phyloP scores from a whole-genome alignment of 2,329 filamentous ascomycete species.

The Colletotrichum aenigma region DNA sequence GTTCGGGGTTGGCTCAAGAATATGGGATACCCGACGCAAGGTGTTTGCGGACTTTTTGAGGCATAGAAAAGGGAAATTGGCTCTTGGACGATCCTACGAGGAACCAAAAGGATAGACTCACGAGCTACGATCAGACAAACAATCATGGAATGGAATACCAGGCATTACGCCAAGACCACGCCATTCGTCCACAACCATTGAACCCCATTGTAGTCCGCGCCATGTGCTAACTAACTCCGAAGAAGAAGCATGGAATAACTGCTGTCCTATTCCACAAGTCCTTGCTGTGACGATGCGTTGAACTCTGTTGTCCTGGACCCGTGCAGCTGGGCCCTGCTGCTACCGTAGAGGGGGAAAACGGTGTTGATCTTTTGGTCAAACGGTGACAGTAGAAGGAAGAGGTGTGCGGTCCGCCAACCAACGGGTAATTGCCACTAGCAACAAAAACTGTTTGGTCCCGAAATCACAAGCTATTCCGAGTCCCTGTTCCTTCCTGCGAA shows the following conservation, averaged over 20 bases:
- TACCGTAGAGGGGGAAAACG: background rate
- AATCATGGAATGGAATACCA: slow-evolving; percentile 15
- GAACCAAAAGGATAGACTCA: slow-evolving; percentile 26
- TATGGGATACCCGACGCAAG: slow-evolving; percentile 14
- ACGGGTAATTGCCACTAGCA: background rate
- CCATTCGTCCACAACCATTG: background rate
- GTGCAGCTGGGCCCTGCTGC: background rate
- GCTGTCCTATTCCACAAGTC: background rate
- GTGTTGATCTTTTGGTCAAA: background rate
- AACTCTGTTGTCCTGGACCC: background rate
- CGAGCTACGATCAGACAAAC: slow-evolving; percentile 24
- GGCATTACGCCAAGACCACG: background rate
- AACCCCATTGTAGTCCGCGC: background rate
- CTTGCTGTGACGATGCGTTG: background rate
- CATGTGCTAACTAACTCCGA: background rate
- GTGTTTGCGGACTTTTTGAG: slow-evolving; percentile 19
- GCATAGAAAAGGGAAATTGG: slow-evolving; percentile 15
- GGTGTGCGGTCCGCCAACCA: background rate
- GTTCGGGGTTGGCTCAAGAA: slow-evolving; percentile 10
- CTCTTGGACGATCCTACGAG: slow-evolving; percentile 13
- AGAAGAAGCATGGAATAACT: background rate
- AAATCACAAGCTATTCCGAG: background rate
- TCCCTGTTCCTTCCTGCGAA: background rate
- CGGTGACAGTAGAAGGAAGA: background rate
- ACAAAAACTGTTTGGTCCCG: background rate